Conservation (phyloP, 352 stramenopile species). For the Phytophthora sansomeana region DNA sequence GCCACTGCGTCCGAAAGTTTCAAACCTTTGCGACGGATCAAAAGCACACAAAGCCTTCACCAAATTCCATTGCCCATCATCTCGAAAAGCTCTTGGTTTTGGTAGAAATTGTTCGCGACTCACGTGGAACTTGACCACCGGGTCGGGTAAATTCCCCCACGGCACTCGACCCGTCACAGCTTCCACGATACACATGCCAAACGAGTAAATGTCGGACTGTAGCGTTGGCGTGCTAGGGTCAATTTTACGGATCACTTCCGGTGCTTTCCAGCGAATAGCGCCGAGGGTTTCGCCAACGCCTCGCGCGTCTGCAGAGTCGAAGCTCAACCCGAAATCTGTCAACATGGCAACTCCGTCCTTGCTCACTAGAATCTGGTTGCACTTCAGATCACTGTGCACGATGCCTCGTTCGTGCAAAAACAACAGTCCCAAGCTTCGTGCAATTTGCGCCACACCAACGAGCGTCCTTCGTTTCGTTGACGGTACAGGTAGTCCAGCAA, state of each 20-base stretch:
- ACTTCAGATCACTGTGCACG: constrained; percentile 22
- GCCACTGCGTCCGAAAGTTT: constrained; percentile 10
- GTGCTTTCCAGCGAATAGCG: constrained; percentile 19
- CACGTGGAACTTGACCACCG: constrained; percentile 12
- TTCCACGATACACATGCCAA: constrained; percentile 18
- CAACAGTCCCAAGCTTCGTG: constrained; percentile 15
- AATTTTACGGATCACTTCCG: constrained; percentile 14
- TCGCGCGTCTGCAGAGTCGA: constrained; percentile 13
- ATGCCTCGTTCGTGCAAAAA: constrained; percentile 20
- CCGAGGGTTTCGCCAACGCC: constrained; percentile 12
- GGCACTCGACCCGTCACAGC: constrained; percentile 5
- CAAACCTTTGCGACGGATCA: constrained; percentile 10
- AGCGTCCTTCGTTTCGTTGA: neutral
- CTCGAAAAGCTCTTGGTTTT: constrained; percentile 5
- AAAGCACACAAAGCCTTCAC: constrained; percentile 21
- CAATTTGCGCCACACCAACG: constrained; percentile 17
- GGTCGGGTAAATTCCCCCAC: constrained; percentile 9
- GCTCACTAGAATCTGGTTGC: constrained; percentile 20
- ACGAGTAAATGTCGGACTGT: constrained; percentile 9
- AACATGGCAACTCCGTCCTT: constrained; percentile 22
- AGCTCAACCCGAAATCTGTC: constrained; percentile 23
- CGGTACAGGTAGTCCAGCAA: constrained; percentile 16
- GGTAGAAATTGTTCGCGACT: constrained; percentile 2
- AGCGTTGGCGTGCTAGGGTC: neutral
- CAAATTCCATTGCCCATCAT: constrained; percentile 10